A percentile compares a stretch with the other conserved stretches of the same genome.
Evolutionary conservation across 805 yeast species (phyloP).

Genomic region (Saturnispora sekii): DNA sequence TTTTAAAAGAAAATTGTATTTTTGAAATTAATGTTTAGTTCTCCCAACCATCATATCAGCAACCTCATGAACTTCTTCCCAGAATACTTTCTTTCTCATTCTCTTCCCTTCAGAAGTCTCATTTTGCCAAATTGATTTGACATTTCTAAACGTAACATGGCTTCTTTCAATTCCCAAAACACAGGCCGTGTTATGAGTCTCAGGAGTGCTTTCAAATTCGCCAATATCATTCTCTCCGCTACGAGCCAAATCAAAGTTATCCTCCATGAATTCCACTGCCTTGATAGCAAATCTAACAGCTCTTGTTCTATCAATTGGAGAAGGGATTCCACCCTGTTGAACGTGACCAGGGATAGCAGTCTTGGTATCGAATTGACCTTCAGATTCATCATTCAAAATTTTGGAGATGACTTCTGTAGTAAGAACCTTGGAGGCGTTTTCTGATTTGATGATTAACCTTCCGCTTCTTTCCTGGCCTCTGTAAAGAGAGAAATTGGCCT

Average conservation of each 20-base stretch:
- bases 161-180: slow-evolving; percentile 80
- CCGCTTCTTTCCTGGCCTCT: slow-evolving; percentile 62
- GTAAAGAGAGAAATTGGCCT: slow-evolving; percentile 48
- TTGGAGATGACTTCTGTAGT: slow-evolving; percentile 62
- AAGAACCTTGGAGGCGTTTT: slow-evolving; percentile 58
- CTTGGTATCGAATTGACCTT: slow-evolving; percentile 62
- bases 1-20: too few relatives aligned
- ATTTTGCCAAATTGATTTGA: slow-evolving; percentile 69
- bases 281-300: slow-evolving; percentile 64
- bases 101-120: slow-evolving; percentile 77
- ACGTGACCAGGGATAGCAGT: slow-evolving; percentile 83
- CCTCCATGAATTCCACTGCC: slow-evolving; percentile 62
- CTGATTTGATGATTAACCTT: slow-evolving; percentile 57
- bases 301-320: slow-evolving; percentile 67
- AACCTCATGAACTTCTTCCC: slow-evolving; percentile 67
- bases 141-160: slow-evolving; percentile 62
- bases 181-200: slow-evolving; percentile 48
- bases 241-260: slow-evolving; percentile 16
- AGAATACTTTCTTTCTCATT: slow-evolving; percentile 82
- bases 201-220: slow-evolving; percentile 20
- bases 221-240: slow-evolving; percentile 22
- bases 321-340: slow-evolving; percentile 75
- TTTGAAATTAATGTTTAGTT: slow-evolving; percentile 13
- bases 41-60: slow-evolving; percentile 83
- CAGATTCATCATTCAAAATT: slow-evolving; percentile 52